These are phyloP conservation scores for Tetrastigma voinierianum DNA, from an alignment of 164 flowering plant species.

Conservation along the genomic window DNA sequence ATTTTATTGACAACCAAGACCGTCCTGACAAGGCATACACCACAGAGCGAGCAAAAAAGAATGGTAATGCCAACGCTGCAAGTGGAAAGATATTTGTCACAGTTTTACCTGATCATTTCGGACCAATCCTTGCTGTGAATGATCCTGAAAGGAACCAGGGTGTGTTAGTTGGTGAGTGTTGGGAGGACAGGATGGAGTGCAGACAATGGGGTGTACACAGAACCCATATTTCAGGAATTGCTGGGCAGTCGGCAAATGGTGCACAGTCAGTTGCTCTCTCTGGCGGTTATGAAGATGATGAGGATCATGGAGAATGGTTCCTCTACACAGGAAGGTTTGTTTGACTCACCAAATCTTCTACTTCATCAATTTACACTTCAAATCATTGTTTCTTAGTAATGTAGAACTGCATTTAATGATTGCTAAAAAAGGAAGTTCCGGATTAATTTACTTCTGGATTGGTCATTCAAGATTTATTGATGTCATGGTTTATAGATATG, in stretches of 20 bases:
- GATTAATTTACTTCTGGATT: too few species aligned
- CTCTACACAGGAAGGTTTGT: slow-evolving; percentile 97
- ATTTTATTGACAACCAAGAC: slow-evolving; percentile 50
- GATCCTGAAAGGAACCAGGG: slow-evolving; percentile 76
- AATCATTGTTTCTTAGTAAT: too few species aligned
- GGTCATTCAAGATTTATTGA: too few species aligned
- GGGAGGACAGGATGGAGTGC: slow-evolving; percentile 75
- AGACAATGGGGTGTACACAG: slow-evolving; percentile 91
- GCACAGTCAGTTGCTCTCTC: slow-evolving; percentile 87
- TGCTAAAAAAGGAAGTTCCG: too few species aligned
- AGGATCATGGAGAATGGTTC: slow-evolving; percentile 98
- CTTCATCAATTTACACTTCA: too few species aligned
- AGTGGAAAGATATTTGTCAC: slow-evolving; percentile 92
- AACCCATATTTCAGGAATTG: slow-evolving; percentile 80
- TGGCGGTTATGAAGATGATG: slow-evolving; percentile 84
- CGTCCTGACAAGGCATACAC: slow-evolving; percentile 73
- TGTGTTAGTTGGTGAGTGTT: slow-evolving; percentile 74
- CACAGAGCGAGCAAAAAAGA: slow-evolving; percentile 67
- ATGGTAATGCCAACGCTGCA: slow-evolving; percentile 77
- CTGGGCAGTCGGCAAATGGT: slow-evolving; percentile 69
- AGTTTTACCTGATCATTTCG: slow-evolving; percentile 68
- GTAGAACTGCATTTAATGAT: slow-evolving; percentile 8
- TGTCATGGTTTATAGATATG: too few species aligned
- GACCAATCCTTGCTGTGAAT: slow-evolving; percentile 76
- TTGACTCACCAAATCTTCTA: too few species aligned